Evolutionary conservation across 106 monocot species (phyloP).

Genomic region (Dendrobium catenatum): DNA sequence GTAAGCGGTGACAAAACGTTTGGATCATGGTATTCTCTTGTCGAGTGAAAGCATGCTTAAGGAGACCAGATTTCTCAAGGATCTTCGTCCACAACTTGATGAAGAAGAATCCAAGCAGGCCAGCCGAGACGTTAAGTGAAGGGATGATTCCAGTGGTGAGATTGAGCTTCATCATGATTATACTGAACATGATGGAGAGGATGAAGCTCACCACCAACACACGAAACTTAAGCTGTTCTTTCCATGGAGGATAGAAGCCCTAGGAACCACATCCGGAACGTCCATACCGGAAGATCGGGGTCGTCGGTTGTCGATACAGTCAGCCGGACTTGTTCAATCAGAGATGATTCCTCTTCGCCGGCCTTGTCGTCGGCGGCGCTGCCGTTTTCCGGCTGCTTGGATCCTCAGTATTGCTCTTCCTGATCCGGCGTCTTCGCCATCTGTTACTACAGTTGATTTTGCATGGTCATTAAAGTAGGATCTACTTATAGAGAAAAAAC

Average conservation of each 20-base stretch:
- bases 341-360: too few relatives aligned
- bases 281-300: too few relatives aligned
- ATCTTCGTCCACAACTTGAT: constrained; percentile 47
- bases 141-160: constrained; percentile 85
- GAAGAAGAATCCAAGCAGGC: constrained; percentile 81
- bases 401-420: too few relatives aligned
- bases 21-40: constrained; percentile 89
- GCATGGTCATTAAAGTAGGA: too few relatives aligned
- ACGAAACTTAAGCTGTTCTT: constrained; percentile 4
- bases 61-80: constrained; percentile 42
- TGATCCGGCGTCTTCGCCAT: too few relatives aligned
- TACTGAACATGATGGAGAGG: constrained; percentile 47
- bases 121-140: constrained; percentile 83
- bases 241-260: neutral
- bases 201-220: constrained; percentile 5
- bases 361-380: too few relatives aligned
- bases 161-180: constrained; percentile 81
- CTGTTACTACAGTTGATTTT: too few relatives aligned
- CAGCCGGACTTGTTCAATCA: too few relatives aligned
- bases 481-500: too few relatives aligned
- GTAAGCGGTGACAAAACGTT: constrained; percentile 66
- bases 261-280: too few relatives aligned
- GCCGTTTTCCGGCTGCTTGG: too few relatives aligned
- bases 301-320: too few relatives aligned
- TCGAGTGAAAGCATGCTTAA: constrained; percentile 52